Evolutionary conservation across 225 moss, liverwort and hornwort species (phyloP).

Genomic region (Antitrichia curtipendula): DNA sequence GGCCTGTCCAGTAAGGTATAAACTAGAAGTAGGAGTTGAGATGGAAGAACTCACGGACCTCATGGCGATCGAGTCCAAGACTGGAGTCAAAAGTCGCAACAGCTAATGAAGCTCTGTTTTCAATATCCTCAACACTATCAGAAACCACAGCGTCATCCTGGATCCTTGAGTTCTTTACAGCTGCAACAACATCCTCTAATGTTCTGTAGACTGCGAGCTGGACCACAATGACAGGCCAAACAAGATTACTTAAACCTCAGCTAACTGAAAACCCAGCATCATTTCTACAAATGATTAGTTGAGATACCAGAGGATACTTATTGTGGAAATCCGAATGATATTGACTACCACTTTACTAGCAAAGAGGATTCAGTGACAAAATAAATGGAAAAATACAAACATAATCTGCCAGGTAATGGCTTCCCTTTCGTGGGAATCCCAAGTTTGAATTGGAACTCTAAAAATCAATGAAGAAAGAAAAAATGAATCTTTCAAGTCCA

Average conservation of each 20-base stretch:
- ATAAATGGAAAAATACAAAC: neutral
- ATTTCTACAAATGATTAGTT: neutral
- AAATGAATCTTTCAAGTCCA: neutral
- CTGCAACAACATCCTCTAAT: constrained; percentile 47
- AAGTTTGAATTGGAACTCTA: neutral
- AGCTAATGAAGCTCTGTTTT: constrained; percentile 48
- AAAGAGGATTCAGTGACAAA: neutral
- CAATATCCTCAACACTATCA: constrained; percentile 20
- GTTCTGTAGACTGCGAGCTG: constrained; percentile 86
- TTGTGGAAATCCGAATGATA: neutral
- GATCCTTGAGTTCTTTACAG: constrained; percentile 31
- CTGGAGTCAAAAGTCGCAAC: constrained; percentile 42
- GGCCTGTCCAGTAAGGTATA: neutral
- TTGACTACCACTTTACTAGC: neutral
- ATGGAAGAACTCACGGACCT: constrained; percentile 26
- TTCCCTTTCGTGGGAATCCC: neutral
- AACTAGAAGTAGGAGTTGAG: neutral
- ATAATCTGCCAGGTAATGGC: neutral
- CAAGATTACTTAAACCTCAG: neutral
- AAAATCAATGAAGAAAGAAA: neutral
- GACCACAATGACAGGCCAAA: constrained; percentile 16
- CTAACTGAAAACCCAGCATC: neutral
- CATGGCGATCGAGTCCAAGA: constrained; percentile 73
- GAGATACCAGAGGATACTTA: neutral
- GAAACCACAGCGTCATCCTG: neutral